phyloP scores from a whole-genome alignment of 352 stramenopile genomes.

The Aphanomyces stellatus region DNA sequence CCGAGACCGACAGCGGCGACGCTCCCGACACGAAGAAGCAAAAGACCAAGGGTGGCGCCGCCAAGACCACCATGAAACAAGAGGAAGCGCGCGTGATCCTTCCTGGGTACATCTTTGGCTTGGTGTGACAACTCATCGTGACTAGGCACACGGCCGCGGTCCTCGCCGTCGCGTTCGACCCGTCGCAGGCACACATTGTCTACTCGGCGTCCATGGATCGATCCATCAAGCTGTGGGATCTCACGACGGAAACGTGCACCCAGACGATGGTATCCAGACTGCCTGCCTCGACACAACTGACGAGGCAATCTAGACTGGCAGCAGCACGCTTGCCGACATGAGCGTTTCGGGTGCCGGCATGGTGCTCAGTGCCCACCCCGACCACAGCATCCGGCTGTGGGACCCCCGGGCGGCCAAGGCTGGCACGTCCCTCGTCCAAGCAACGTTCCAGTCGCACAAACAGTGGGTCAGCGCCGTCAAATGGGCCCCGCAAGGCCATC shows the following conservation, averaged over 20 bases:
- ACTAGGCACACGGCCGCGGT: slow-evolving; percentile 60
- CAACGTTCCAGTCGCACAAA: slow-evolving; percentile 77
- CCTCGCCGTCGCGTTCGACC: slow-evolving; percentile 62
- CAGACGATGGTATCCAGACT: slow-evolving; percentile 37
- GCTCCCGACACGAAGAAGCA: slow-evolving; percentile 55
- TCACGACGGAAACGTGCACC: slow-evolving; percentile 55
- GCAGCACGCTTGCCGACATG: slow-evolving; percentile 61
- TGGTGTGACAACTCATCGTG: not conserved
- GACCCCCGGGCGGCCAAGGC: slow-evolving; percentile 57
- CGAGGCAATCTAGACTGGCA: slow-evolving; percentile 38
- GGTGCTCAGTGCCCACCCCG: slow-evolving; percentile 68
- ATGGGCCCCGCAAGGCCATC: slow-evolving; percentile 43
- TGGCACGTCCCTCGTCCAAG: slow-evolving; percentile 64
- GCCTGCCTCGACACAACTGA: not conserved
- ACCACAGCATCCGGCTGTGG: slow-evolving; percentile 76
- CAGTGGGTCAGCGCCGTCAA: slow-evolving; percentile 72
- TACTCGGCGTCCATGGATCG: slow-evolving; percentile 63
- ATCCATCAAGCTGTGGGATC: slow-evolving; percentile 69
- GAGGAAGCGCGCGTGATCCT: slow-evolving; percentile 66
- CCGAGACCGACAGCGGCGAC: slow-evolving; percentile 16
- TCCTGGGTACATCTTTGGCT: slow-evolving; percentile 25
- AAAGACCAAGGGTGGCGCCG: slow-evolving; percentile 25
- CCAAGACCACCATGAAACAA: slow-evolving; percentile 29
- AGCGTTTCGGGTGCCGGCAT: slow-evolving; percentile 54
- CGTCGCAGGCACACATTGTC: slow-evolving; percentile 38